phyloP scores from a whole-genome alignment of 1,139 yeast species.

The Geotrichum citri-aurantii region DNA sequence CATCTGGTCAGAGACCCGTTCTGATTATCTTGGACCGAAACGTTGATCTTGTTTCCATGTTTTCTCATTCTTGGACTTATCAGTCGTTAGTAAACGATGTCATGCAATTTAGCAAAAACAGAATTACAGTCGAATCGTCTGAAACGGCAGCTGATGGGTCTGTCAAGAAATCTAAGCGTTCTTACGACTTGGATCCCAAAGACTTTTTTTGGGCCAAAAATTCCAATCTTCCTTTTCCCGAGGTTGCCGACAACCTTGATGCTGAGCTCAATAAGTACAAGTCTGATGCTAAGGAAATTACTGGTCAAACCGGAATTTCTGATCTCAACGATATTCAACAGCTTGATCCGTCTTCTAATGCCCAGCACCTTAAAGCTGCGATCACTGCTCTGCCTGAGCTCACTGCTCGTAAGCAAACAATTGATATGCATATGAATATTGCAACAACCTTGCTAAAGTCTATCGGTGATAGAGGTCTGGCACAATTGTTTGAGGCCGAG shows the following conservation, averaged over 20 bases:
- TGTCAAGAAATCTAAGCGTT: slow-evolving; percentile 42
- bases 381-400: slow-evolving; percentile 88
- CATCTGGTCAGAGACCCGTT: slow-evolving; percentile 53
- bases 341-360: slow-evolving; percentile 44
- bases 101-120: slow-evolving; percentile 71
- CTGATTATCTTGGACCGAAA: slow-evolving; percentile 80
- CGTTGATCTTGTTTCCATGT: slow-evolving; percentile 87
- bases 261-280: slow-evolving; percentile 73
- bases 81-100: slow-evolving; percentile 95
- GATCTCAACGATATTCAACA: slow-evolving; percentile 55
- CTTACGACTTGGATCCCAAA: slow-evolving; percentile 81
- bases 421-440: slow-evolving; percentile 97
- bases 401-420: slow-evolving; percentile 78
- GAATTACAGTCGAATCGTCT: slow-evolving; percentile 51
- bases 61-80: slow-evolving; percentile 95
- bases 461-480: slow-evolving; percentile 77
- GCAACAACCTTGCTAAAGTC: slow-evolving; percentile 79
- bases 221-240: slow-evolving; percentile 89
- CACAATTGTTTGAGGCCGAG: slow-evolving; percentile 88
- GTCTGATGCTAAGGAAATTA: slow-evolving; percentile 78
- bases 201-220: slow-evolving; percentile 90
- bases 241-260: slow-evolving; percentile 94
- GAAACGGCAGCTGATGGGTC: slow-evolving; percentile 38
- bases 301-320: slow-evolving; percentile 69
- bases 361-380: slow-evolving; percentile 76